phyloP scores from a whole-genome alignment of 75 land plant species.

The Pinus taeda region DNA sequence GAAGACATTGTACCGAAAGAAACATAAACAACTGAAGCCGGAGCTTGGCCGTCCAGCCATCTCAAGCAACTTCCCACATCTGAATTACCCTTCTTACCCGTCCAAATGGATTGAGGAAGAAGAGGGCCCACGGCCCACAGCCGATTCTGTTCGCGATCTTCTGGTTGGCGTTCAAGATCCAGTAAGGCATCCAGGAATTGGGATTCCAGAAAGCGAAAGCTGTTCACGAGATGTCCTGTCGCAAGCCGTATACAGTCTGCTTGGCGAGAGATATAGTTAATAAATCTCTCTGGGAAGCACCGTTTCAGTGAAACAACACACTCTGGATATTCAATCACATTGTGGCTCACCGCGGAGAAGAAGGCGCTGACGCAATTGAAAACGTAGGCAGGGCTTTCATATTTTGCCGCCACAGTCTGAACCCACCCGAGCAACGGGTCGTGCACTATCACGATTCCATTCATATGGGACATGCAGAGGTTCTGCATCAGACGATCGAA shows the following conservation, averaged over 20 bases:
- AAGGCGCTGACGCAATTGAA: neutral
- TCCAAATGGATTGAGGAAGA: too few species aligned
- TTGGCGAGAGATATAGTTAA: neutral
- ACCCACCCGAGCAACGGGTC: conserved; percentile 24
- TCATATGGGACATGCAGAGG: conserved; percentile 7
- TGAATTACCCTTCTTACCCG: too few species aligned
- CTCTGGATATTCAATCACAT: neutral
- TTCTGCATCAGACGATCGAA: conserved; percentile 6
- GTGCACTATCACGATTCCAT: conserved; percentile 28
- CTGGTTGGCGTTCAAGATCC: too few species aligned
- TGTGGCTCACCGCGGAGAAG: neutral
- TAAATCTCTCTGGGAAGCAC: neutral
- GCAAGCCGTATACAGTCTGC: too few species aligned
- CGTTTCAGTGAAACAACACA: neutral
- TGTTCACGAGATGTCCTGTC: neutral
- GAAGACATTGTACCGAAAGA: too few species aligned
- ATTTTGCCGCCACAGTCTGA: neutral
- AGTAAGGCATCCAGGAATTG: too few species aligned
- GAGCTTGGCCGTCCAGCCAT: too few species aligned
- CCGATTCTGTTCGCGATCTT: too few species aligned
- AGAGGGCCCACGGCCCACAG: too few species aligned
- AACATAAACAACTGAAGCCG: too few species aligned
- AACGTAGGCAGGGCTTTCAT: neutral
- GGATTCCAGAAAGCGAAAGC: neutral
- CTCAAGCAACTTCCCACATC: too few species aligned